phyloP scores from a whole-genome alignment of 805 yeast genomes.

The Yamadazyma akitaensis region DNA sequence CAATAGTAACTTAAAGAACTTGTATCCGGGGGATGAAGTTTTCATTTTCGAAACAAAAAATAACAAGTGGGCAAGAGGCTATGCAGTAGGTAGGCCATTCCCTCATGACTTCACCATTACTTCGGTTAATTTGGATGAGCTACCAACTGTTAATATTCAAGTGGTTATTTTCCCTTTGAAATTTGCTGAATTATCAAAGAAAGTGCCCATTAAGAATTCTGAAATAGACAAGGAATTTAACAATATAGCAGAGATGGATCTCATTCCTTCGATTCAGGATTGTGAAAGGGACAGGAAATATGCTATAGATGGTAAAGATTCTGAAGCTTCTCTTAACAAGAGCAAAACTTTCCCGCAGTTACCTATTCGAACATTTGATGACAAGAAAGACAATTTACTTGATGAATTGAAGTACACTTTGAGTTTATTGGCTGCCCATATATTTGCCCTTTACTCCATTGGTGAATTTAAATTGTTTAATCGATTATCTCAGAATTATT shows the following conservation, averaged over 20 bases:
- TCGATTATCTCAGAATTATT: slow-evolving; percentile 51
- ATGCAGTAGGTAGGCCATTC: slow-evolving; percentile 61
- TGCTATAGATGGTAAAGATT: slow-evolving; percentile 19
- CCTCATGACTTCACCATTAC: slow-evolving; percentile 68
- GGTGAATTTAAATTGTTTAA: slow-evolving; percentile 65
- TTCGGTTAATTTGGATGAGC: slow-evolving; percentile 55
- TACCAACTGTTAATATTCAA: slow-evolving; percentile 53
- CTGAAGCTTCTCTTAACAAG: slow-evolving; percentile 2
- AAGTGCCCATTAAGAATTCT: slow-evolving; percentile 35
- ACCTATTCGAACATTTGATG: slow-evolving; percentile 47
- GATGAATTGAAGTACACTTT: slow-evolving; percentile 60
- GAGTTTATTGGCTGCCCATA: slow-evolving; percentile 56
- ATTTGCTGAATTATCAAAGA: slow-evolving; percentile 45
- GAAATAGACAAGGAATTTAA: slow-evolving; percentile 27
- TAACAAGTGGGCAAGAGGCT: slow-evolving; percentile 77
- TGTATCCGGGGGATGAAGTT: slow-evolving; percentile 76
- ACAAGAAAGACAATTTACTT: slow-evolving; percentile 30
- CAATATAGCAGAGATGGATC: slow-evolving; percentile 20
- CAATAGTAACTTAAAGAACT: slow-evolving; percentile 43
- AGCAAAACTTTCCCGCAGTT: slow-evolving; percentile 42
- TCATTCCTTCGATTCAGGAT: slow-evolving; percentile 32
- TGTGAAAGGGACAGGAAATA: slow-evolving; percentile 25
- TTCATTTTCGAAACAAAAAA: slow-evolving; percentile 64
- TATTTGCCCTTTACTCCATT: slow-evolving; percentile 66
- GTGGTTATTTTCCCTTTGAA: slow-evolving; percentile 62